A percentile compares a stretch with the other conserved stretches of the same genome.
phyloP scores from a whole-genome alignment of 2,329 filamentous ascomycete species.

The Pyricularia sp. region DNA sequence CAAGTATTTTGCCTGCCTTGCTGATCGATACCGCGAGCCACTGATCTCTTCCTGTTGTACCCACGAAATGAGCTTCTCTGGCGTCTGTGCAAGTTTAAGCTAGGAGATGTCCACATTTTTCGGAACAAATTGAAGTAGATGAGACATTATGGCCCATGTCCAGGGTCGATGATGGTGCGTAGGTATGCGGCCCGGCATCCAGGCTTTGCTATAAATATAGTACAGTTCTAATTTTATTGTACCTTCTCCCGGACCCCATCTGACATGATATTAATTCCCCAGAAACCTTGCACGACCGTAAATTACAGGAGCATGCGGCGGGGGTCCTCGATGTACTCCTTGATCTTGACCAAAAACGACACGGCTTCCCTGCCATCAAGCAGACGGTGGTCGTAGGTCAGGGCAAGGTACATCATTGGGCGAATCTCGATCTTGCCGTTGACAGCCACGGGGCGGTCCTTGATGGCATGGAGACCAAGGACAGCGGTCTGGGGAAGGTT shows the following conservation, averaged over 20 bases:
- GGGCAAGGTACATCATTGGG: constrained; percentile 99
- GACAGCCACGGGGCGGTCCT: constrained; percentile 81
- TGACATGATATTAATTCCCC: neutral
- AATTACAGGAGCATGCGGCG: constrained; percentile 71
- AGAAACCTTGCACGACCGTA: neutral
- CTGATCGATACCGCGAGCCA: too few relatives aligned
- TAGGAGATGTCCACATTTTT: too few relatives aligned
- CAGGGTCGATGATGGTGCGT: too few relatives aligned
- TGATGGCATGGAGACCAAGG: constrained; percentile 90
- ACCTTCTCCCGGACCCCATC: neutral
- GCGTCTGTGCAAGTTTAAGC: too few relatives aligned
- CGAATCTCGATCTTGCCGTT: constrained; percentile 93
- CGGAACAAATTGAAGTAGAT: too few relatives aligned
- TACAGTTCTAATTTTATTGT: neutral
- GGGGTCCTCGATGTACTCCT: constrained; percentile 96
- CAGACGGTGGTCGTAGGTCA: constrained; percentile 95
- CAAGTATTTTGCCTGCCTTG: too few relatives aligned
- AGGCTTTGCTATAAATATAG: neutral
- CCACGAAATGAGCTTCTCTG: too few relatives aligned
- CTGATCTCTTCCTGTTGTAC: too few relatives aligned
- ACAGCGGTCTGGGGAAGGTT: constrained; percentile 92
- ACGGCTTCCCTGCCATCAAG: constrained; percentile 92
- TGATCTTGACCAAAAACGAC: constrained; percentile 92
- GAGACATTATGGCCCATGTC: too few relatives aligned
- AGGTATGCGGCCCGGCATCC: too few relatives aligned